These are phyloP conservation scores for Ceratocystis cubensis DNA, from an alignment of 2,329 filamentous ascomycete genomes.

Conservation along the genomic window DNA sequence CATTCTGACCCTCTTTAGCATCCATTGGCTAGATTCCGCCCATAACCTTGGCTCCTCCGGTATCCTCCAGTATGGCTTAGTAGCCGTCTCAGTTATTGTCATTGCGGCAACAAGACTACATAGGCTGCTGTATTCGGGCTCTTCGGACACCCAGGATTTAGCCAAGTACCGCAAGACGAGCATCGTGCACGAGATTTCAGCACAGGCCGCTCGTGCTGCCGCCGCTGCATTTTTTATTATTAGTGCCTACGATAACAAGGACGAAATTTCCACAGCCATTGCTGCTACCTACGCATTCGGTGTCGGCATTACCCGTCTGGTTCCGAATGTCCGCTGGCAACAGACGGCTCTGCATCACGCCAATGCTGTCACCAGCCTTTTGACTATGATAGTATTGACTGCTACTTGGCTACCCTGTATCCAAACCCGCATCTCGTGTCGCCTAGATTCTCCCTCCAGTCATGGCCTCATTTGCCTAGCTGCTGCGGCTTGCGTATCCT, in stretches of 20 bases:
- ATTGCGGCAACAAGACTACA: slow-evolving; percentile 9
- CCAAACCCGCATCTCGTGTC: slow-evolving; percentile 28
- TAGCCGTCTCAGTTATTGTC: slow-evolving; percentile 6
- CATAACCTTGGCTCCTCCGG: slow-evolving; percentile 9
- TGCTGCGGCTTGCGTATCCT: slow-evolving; percentile 31
- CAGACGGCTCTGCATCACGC: slow-evolving; percentile 34
- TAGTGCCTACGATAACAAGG: slow-evolving; percentile 28
- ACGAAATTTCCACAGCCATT: slow-evolving; percentile 30
- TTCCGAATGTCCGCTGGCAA: slow-evolving; percentile 29
- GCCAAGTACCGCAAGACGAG: slow-evolving; percentile 18
- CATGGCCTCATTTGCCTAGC: slow-evolving; percentile 25
- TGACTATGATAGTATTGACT: slow-evolving; percentile 29
- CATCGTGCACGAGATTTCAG: slow-evolving; percentile 31
- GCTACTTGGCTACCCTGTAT: slow-evolving; percentile 35
- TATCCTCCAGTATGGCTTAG: slow-evolving; percentile 12
- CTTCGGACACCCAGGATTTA: background rate
- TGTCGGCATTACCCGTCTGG: slow-evolving; percentile 35
- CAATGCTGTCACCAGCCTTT: slow-evolving; percentile 34
- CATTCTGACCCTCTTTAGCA: slow-evolving; percentile 4
- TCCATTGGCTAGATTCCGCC: slow-evolving; percentile 17
- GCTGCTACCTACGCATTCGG: slow-evolving; percentile 33
- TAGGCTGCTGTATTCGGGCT: background rate
- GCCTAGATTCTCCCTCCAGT: slow-evolving; percentile 21
- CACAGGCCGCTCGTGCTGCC: slow-evolving; percentile 32
- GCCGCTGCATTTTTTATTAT: slow-evolving; percentile 32